Evolutionary conservation across 1,284 basidiomycete genomes (phyloP).

Genomic region (Fistulina hepatica): DNA sequence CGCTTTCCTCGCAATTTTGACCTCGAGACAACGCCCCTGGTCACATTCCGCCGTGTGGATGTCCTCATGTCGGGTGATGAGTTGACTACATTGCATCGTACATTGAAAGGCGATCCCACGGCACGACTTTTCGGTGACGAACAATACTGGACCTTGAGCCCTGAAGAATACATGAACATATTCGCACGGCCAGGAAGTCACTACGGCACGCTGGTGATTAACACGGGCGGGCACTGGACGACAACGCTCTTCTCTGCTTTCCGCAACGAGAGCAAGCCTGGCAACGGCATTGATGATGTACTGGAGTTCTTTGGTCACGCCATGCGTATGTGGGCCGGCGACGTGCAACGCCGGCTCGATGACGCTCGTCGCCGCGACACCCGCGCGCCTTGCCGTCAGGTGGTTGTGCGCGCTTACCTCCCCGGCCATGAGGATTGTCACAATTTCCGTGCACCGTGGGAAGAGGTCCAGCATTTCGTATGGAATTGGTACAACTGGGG

Average conservation of each 20-base stretch:
- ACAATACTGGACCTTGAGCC: constrained; percentile 38
- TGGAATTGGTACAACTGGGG: constrained; percentile 55
- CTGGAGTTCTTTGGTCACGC: constrained; percentile 43
- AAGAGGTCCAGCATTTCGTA: constrained; percentile 28
- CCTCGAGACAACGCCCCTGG: constrained; percentile 44
- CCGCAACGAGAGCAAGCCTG: constrained; percentile 26
- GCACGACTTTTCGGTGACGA: constrained; percentile 44
- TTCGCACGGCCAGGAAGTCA: constrained; percentile 40
- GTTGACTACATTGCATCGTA: constrained; percentile 34
- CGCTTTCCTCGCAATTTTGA: constrained; percentile 40
- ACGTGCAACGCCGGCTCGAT: constrained; percentile 34
- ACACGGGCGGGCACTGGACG: constrained; percentile 60
- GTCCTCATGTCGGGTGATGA: constrained; percentile 42
- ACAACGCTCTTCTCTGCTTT: constrained; percentile 42
- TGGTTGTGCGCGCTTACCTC: constrained; percentile 48
- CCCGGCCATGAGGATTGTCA: constrained; percentile 59
- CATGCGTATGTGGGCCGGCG: constrained; percentile 40
- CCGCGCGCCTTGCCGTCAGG: constrained; percentile 36
- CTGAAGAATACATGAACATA: constrained; percentile 38
- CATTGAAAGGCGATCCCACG: constrained; percentile 18
- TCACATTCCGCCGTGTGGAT: constrained; percentile 54
- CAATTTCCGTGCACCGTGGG: constrained; percentile 31
- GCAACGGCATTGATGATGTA: constrained; percentile 40
- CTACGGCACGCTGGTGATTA: constrained; percentile 48
- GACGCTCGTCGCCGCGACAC: constrained; percentile 14